Conservation (phyloP, 2,329 filamentous ascomycete species). For the Hymenoscyphus repandus region DNA sequence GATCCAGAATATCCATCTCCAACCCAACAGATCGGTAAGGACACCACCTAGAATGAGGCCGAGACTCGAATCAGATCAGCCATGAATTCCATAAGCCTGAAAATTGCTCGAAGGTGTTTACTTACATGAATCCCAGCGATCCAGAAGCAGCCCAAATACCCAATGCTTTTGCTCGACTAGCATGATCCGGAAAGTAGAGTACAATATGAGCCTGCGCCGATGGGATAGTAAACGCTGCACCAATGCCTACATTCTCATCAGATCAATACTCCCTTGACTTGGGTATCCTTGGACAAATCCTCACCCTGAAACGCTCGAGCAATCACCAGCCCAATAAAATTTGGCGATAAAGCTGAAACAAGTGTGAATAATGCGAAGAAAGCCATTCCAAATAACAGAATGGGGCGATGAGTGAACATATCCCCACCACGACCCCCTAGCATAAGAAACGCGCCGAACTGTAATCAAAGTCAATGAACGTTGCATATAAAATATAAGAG, state of each 20-base stretch:
- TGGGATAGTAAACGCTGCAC: conserved; percentile 5
- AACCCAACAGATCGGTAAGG: conserved; percentile 39
- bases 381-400: conserved; percentile 4
- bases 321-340: conserved; percentile 4
- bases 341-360: conserved; percentile 3
- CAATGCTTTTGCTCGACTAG: background rate
- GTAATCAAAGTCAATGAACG: background rate
- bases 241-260: background rate
- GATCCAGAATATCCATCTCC: conserved; percentile 48
- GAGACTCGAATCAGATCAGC: conserved; percentile 30
- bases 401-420: conserved; percentile 4
- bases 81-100: background rate
- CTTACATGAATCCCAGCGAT: conserved; percentile 6
- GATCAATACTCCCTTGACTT: background rate
- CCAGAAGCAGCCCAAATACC: conserved; percentile 4
- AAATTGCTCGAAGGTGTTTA: background rate
- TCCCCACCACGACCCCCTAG: conserved; percentile 4
- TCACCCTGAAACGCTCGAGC: conserved; percentile 6
- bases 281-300: background rate
- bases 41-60: conserved; percentile 45
- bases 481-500: background rate
- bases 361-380: conserved; percentile 7
- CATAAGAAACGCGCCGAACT: conserved; percentile 6
- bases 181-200: conserved; percentile 1
- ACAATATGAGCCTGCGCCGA: conserved; percentile 3